phyloP scores from a whole-genome alignment of 805 yeast genomes.

The Candida boleticola region DNA sequence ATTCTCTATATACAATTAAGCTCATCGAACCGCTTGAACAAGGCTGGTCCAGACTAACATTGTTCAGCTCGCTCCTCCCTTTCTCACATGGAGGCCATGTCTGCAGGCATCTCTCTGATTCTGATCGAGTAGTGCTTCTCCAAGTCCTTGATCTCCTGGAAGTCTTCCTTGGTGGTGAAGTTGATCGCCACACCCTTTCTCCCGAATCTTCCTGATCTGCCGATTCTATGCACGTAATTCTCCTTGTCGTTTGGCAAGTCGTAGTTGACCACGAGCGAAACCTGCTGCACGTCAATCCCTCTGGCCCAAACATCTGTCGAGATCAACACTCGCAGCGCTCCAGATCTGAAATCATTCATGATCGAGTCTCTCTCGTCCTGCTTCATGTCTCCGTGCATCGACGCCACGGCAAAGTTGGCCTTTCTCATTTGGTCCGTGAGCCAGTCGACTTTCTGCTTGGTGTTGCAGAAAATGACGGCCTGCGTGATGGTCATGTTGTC shows the following conservation, averaged over 20 bases:
- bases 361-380: conserved; percentile 93
- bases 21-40: no score
- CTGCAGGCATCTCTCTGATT: conserved; percentile 77
- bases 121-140: conserved; percentile 72
- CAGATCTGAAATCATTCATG: conserved; percentile 94
- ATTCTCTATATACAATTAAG: no score
- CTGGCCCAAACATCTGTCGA: conserved; percentile 98
- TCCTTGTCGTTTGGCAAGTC: conserved; percentile 92
- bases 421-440: conserved; percentile 74
- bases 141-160: conserved; percentile 67
- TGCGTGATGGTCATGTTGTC: conserved; percentile 95
- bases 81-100: no score
- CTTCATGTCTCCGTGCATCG: conserved; percentile 97
- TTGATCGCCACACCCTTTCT: conserved; percentile 98
- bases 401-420: conserved; percentile 85
- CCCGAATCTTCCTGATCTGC: conserved; percentile 98
- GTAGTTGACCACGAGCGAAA: conserved; percentile 91
- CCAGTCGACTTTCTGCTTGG: conserved; percentile 93
- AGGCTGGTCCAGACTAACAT: no score
- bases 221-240: conserved; percentile 95
- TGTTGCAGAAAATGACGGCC: conserved; percentile 97
- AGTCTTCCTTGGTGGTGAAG: conserved; percentile 82
- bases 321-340: conserved; percentile 88
- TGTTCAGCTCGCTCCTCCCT: no score
- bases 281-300: conserved; percentile 98